Conservation (phyloP, 2,329 filamentous ascomycete species). For the Colletotrichum eremochloae region DNA sequence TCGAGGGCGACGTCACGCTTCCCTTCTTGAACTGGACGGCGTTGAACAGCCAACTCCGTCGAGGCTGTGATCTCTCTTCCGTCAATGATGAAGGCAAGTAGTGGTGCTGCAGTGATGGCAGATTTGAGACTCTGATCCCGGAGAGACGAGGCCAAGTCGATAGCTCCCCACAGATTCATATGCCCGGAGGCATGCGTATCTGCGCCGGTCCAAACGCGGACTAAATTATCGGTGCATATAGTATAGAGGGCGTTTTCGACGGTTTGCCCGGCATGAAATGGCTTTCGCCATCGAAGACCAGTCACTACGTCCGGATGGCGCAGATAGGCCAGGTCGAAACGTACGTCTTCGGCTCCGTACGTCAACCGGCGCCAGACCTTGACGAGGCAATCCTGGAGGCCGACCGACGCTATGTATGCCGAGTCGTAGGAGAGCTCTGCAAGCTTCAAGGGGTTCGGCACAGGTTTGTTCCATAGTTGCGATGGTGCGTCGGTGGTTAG, state of each 20-base stretch:
- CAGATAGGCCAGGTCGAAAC: constrained; percentile 92
- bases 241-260: constrained; percentile 93
- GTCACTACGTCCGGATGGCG: constrained; percentile 87
- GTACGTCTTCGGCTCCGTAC: constrained; percentile 84
- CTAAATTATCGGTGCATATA: constrained; percentile 81
- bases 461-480: constrained; percentile 78
- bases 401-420: constrained; percentile 85
- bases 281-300: constrained; percentile 86
- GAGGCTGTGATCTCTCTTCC: constrained; percentile 83
- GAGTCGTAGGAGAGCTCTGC: constrained; percentile 89
- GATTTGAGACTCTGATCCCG: constrained; percentile 54
- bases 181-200: constrained; percentile 79
- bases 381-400: constrained; percentile 82
- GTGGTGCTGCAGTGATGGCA: not conserved
- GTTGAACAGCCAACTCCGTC: constrained; percentile 80
- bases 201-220: constrained; percentile 86
- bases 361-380: constrained; percentile 94
- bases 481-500: constrained; percentile 62
- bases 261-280: constrained; percentile 81
- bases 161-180: constrained; percentile 82
- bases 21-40: constrained; percentile 44
- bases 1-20: constrained; percentile 76
- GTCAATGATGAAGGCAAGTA: constrained; percentile 80
- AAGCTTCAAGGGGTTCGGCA: constrained; percentile 80
- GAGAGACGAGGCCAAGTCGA: constrained; percentile 82